Percentiles rank a stretch among this genome's conserved stretches.
These are phyloP conservation scores for Phytophthora quininea DNA, from an alignment of 352 stramenopile species.

Conservation along the genomic window DNA sequence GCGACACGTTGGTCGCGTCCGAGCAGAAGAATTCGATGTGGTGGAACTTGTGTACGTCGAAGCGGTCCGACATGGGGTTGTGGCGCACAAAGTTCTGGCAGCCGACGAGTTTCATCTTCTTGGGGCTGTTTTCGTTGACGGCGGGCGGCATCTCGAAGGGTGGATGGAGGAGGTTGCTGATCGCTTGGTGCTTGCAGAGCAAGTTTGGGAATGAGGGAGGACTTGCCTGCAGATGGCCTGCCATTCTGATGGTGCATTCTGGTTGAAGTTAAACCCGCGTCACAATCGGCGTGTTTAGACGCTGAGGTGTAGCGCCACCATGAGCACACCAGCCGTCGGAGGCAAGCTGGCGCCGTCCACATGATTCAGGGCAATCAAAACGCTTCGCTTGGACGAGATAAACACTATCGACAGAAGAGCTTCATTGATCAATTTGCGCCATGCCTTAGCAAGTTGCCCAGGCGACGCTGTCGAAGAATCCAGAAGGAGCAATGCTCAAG, in stretches of 20 bases:
- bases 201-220: slow-evolving; percentile 7
- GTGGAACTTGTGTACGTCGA: slow-evolving; percentile 82
- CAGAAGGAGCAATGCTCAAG: no score
- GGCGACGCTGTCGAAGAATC: no score
- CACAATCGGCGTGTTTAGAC: slow-evolving; percentile 6
- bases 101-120: slow-evolving; percentile 67
- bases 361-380: no score
- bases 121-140: slow-evolving; percentile 17
- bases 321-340: no score
- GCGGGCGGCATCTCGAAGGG: slow-evolving; percentile 21
- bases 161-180: background rate
- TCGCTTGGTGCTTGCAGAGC: background rate
- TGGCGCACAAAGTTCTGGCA: slow-evolving; percentile 78
- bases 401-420: no score
- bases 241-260: background rate
- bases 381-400: no score
- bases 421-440: no score
- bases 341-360: no score
- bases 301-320: background rate
- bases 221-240: background rate
- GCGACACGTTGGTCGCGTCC: slow-evolving; percentile 78
- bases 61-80: slow-evolving; percentile 80
- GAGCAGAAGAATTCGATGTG: slow-evolving; percentile 87
- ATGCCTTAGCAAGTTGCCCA: no score
- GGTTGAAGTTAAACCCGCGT: slow-evolving; percentile 1